Evolutionary conservation across 2,329 filamentous ascomycete species (phyloP), one percentile per base, ranked within the genome.

Genomic region (Emydomyces testavorans): DNA sequence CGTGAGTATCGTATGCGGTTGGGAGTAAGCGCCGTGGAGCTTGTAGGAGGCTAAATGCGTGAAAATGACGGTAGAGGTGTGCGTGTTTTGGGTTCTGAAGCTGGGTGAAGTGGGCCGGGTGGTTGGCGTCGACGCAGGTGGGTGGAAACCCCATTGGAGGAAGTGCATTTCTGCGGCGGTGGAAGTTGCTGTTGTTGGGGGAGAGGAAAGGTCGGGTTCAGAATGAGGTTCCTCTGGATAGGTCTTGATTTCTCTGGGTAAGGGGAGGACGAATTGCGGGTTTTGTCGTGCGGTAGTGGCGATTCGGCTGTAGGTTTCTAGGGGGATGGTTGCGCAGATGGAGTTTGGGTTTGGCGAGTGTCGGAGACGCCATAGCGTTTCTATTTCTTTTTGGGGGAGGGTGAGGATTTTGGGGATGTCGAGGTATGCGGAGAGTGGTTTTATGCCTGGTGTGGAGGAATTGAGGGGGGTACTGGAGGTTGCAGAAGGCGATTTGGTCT

Each of bases 41-140:
- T 96, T 95, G 71, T 84, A 98, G 63, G 95, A 87, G 13, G 86
- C 90, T 26, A 98, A 75, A 60, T 92, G 85, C 0, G 92, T 98
- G 69, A 98, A 96, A 28, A 98, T 79, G 4, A 96, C 82, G 0
- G 83, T 86, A 50, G 77, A 78, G 2, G 80, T 82, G 51, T 75
- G 69, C 15, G 74, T 76, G 49, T 70, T 70, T 18, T 66, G 69
- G 26, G 69, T 76, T 3, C 56, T 50, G 3, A 57, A 51, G 1
- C 59, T 48, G 4, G 49, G 46, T 10, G 55, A 52, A 4, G 55
- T 41, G 16, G 58, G 60, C 1, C 52, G 40, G 1, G 52, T 37
- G 7, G 53, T 38, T n/a, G 53, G 50, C 4, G 54, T 52, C 1
- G 71, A 73, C 1, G 74, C 67, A 2, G 73, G 71, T 0, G 80